Evolutionary conservation across 768 basidiomycete species (phyloP), one percentile per base, ranked within the genome.

Genomic region (Mycena belliarum): DNA sequence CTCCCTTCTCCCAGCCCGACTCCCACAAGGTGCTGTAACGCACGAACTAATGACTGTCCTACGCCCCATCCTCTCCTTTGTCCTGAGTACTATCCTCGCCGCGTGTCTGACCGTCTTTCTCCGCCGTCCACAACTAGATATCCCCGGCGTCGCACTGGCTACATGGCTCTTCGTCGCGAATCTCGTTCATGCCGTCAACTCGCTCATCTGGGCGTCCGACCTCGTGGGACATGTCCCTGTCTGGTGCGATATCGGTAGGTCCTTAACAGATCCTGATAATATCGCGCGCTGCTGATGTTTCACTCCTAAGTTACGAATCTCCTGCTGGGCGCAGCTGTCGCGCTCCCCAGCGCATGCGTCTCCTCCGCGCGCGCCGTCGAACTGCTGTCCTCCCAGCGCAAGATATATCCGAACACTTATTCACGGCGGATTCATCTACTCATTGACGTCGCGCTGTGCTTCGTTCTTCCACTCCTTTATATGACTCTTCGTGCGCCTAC

Each of bases 211-310:
- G 57, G 33, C 52, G 11, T 53, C 52, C 40, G 52, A 53, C 28
- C 32, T 42, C 41, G 29, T 43, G 25, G 1, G 12, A 2, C 47
- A 48, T 9, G 23, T 54, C 38, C 52, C 52, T 6, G 25, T 59
- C 21, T 59, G 58, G 58, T 59, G 58, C n/a, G 58, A 59, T 24
- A 59, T 57, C 18, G 56, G 56, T 59, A 50, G 23, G 57, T 12
- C 29, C 29, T 6, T 32, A 32, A 32, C 6, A 6, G 29, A 6
- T 6, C 29, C 29, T 32, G 7, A 6, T 32, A 6, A 6, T 32
- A 32, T 32, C 12, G 12, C 12, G 6, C 29, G 6, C 12, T 6
- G 29, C 29, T 32, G 29, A 32, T 32, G n/a, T n/a, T 32, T 6
- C 7, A 12, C 7, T 12, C 7, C 29, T 32, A 16, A 59, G 58